Evolutionary conservation across 495 filamentous ascomycete species (phyloP).

Genomic region (Pyrenopolyporus hunteri): DNA sequence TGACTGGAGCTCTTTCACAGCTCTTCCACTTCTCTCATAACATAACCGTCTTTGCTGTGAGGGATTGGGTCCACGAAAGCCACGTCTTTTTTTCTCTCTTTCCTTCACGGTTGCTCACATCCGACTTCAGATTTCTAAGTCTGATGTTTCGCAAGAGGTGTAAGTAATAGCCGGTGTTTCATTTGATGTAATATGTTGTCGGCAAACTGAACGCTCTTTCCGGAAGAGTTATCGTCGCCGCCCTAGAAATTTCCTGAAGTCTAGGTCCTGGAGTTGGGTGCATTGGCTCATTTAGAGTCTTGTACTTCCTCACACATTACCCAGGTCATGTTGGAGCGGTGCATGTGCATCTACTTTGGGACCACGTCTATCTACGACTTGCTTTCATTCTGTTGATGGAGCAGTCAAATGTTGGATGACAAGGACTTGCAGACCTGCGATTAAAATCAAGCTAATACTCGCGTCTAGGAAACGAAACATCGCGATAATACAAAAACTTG

Average conservation of each 20-base stretch:
- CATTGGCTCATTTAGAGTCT: neutral
- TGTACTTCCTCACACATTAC: neutral
- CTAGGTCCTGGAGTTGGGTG: no score
- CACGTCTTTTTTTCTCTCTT: neutral
- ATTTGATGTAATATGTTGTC: neutral
- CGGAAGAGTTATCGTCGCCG: neutral
- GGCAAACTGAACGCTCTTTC: neutral
- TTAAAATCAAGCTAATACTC: constrained; percentile 9
- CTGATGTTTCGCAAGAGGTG: constrained; percentile 22
- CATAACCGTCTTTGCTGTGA: constrained; percentile 21
- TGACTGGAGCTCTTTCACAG: neutral
- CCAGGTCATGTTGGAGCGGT: no score
- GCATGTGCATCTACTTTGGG: neutral
- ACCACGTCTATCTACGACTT: neutral
- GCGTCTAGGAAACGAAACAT: constrained; percentile 9
- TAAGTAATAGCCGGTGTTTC: constrained; percentile 22
- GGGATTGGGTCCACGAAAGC: constrained; percentile 1
- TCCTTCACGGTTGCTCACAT: neutral
- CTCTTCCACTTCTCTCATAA: constrained; percentile 20
- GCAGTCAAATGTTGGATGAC: neutral
- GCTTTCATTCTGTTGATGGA: neutral
- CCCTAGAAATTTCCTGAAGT: neutral
- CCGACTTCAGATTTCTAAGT: neutral
- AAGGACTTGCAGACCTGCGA: neutral
- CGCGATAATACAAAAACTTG: neutral